These are phyloP conservation scores for Mortierella sp. DNA, from an alignment of 371 early-diverging fungal genomes.

Conservation along the genomic window DNA sequence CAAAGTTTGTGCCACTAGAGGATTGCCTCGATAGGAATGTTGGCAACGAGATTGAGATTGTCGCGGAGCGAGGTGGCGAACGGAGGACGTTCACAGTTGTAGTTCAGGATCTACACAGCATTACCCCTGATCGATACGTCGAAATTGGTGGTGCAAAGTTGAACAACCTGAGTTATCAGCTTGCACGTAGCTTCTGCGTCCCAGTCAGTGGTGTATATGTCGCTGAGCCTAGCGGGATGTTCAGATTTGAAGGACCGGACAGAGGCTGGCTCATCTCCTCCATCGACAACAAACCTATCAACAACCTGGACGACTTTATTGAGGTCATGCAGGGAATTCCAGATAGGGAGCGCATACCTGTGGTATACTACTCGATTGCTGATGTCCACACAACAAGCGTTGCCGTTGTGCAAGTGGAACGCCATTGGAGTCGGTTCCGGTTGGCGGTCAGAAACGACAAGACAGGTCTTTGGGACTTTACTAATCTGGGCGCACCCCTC, in stretches of 20 bases:
- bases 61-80: constrained; percentile 82
- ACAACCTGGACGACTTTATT: constrained; percentile 79
- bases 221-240: constrained; percentile 66
- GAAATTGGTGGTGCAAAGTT: constrained; percentile 90
- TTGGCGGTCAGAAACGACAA: constrained; percentile 80
- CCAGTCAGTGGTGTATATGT: constrained; percentile 87
- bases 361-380: constrained; percentile 84
- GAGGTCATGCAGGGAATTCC: constrained; percentile 80
- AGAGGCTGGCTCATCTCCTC: constrained; percentile 83
- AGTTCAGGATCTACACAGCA: constrained; percentile 81
- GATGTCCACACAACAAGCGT: constrained; percentile 79
- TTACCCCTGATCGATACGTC: constrained; percentile 72
- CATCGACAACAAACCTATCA: constrained; percentile 78
- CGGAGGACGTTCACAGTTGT: constrained; percentile 65
- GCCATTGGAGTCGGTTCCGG: constrained; percentile 85
- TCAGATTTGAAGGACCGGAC: constrained; percentile 80
- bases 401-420: constrained; percentile 77
- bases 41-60: constrained; percentile 68
- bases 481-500: constrained; percentile 61
- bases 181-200: constrained; percentile 79
- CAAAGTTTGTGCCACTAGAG: constrained; percentile 88
- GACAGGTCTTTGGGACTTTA: constrained; percentile 85
- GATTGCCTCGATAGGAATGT: constrained; percentile 80
- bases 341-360: constrained; percentile 79
- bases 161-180: constrained; percentile 88